Evolutionary conservation across 352 stramenopile species (phyloP).

Genomic region (Phytophthora pini): DNA sequence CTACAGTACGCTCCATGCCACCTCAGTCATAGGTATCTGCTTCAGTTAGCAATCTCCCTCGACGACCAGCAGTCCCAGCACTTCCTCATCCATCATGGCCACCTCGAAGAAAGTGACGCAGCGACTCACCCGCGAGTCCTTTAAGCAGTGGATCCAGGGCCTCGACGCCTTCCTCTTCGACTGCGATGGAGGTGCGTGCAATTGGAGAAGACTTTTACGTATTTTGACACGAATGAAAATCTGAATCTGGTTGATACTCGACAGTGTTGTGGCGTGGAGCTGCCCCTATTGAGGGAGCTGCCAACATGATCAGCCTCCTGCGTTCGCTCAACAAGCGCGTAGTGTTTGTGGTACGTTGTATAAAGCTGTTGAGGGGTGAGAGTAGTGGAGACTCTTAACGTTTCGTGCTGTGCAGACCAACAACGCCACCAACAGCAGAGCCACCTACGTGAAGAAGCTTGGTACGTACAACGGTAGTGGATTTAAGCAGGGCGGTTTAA

Average conservation of each 20-base stretch:
- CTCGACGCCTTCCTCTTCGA: constrained; percentile 84
- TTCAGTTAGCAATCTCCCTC: constrained; percentile 32
- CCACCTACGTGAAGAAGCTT: constrained; percentile 88
- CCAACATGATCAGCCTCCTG: constrained; percentile 67
- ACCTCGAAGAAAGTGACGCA: constrained; percentile 39
- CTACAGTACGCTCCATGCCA: constrained; percentile 6
- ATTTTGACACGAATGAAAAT: background rate
- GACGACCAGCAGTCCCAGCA: constrained; percentile 9
- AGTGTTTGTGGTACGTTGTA: constrained; percentile 74
- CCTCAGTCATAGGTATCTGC: constrained; percentile 4
- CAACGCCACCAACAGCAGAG: constrained; percentile 85
- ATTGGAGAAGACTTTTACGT: background rate
- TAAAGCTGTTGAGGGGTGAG: background rate
- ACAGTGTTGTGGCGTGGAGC: constrained; percentile 76
- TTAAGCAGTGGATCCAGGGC: constrained; percentile 64
- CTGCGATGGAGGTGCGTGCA: constrained; percentile 74
- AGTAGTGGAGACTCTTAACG: constrained; percentile 10
- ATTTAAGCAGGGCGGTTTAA: background rate
- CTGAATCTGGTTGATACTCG: background rate
- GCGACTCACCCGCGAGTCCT: constrained; percentile 45
- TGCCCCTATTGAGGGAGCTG: constrained; percentile 67
- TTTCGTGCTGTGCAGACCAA: constrained; percentile 62
- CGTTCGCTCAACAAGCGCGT: constrained; percentile 82
- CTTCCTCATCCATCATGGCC: constrained; percentile 23
- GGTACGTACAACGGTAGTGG: constrained; percentile 36